Evolutionary conservation across 2,329 filamentous ascomycete genomes (phyloP), one percentile per base, ranked within the genome.

Genomic region (Fusarium heterosporum): DNA sequence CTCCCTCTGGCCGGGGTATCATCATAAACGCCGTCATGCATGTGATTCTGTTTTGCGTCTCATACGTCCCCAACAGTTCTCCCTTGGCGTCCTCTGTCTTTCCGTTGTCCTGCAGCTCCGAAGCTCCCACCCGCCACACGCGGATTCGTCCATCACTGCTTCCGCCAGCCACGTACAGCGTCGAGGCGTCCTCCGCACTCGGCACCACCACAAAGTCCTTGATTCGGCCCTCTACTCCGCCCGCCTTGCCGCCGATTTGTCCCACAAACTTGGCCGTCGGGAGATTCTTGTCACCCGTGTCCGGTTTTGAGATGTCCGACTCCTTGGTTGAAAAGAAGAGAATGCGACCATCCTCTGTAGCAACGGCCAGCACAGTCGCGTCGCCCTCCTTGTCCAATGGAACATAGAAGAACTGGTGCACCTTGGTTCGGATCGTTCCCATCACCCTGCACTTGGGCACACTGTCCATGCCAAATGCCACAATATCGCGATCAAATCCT

Each of bases 381-480:
- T 71, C 72, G 8, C 63, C 61, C 47, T 74, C 76, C 32, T 75
- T 74, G 16, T 88, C 85, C 19, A 85, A 74, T 29, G 83, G 76
- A 32, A 97, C 73, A 76, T 97, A 97, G 57, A 83, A 82, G 66
- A 97, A 84, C 73, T 95, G 88, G 75, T 97, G 94, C 25, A 98
- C 81, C 81, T 97, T 98, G 17, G 89, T 93, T 69, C 83, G 83
- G 2, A 88, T 86, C 39, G 85, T 81, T 13, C 90, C 86, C 74
- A 92, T 81, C 45, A 96, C 83, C 69, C 89, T 87, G 75, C 91
- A 95, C 74, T 87, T 91, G 4, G 93, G 90, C 64, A 89, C 90
- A 63, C 92, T 96, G 76, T 97, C 93, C 83, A 96, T 92, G 64
- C 93, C 93, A 75, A 96, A 98, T 1, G 97, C 87, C 29, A 96